Percentiles rank a stretch among this genome's conserved stretches.
phyloP scores from a whole-genome alignment of 2,329 filamentous ascomycete genomes.

The Atkinsonella hypoxylon region DNA sequence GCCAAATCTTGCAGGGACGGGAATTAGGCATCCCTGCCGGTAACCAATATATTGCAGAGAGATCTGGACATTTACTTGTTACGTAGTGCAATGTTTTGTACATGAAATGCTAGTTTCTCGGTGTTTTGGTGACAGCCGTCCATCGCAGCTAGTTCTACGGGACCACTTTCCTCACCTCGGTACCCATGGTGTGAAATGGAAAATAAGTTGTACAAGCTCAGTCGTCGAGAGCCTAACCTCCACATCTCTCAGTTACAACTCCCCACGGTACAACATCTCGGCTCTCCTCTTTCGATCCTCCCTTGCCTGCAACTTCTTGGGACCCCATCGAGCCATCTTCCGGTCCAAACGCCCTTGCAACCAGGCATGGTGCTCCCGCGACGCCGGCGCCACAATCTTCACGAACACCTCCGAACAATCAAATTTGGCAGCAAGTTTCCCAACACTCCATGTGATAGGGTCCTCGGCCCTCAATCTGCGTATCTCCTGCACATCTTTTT shows the following conservation, averaged over 20 bases:
- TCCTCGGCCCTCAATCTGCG: slow-evolving; percentile 40
- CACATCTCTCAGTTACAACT: slow-evolving; percentile 26
- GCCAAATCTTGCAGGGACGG: background rate
- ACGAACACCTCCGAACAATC: slow-evolving; percentile 45
- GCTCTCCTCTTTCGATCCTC: slow-evolving; percentile 43
- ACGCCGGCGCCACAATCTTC: slow-evolving; percentile 42
- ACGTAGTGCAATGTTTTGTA: background rate
- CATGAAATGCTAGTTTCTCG: slow-evolving; percentile 1
- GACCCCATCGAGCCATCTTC: slow-evolving; percentile 45
- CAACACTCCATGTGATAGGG: slow-evolving; percentile 43
- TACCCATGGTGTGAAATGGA: background rate
- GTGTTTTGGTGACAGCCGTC: background rate
- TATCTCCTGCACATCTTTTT: slow-evolving; percentile 47
- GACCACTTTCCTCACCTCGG: background rate
- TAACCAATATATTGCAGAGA: background rate
- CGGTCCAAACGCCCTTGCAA: slow-evolving; percentile 33
- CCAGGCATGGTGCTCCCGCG: slow-evolving; percentile 33
- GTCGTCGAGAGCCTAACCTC: background rate
- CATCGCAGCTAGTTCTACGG: slow-evolving; percentile 5
- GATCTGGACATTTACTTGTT: background rate
- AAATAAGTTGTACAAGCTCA: background rate
- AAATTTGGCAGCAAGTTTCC: slow-evolving; percentile 40
- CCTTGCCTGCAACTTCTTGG: slow-evolving; percentile 39
- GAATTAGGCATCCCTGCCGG: background rate
- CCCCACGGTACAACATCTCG: slow-evolving; percentile 38